Evolutionary conservation across 169 alveolate genomes (phyloP).

Genomic region (Plasmodium chabaudi): DNA sequence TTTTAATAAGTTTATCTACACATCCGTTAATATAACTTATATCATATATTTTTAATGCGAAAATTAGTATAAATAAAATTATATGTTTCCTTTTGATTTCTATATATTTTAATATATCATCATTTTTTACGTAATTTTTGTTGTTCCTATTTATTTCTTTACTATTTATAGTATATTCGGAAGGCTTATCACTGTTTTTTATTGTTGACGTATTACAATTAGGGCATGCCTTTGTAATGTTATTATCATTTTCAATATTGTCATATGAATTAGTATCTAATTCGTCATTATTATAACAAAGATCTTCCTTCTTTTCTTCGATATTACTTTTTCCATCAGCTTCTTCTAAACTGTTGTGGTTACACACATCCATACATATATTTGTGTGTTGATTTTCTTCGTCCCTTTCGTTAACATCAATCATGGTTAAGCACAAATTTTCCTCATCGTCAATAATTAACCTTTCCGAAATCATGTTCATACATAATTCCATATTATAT

Average conservation of each 20-base stretch:
- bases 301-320: background rate
- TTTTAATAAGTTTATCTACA: constrained; percentile 21
- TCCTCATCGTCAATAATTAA: background rate
- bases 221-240: no score
- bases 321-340: background rate
- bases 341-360: background rate
- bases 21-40: constrained; percentile 73
- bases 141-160: constrained; percentile 7
- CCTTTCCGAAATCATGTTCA: constrained; percentile 21
- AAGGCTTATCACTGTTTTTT: background rate
- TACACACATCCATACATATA: no score
- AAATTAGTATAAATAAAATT: constrained; percentile 34
- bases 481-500: constrained; percentile 52
- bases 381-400: background rate
- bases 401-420: background rate
- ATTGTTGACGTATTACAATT: no score
- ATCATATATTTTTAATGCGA: constrained; percentile 64
- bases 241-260: background rate
- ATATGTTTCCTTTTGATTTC: constrained; percentile 10
- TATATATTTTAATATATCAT: no score
- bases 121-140: background rate
- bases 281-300: background rate
- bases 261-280: background rate
- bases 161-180: background rate
- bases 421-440: background rate